phyloP scores from a whole-genome alignment of 164 flowering plant species.

The Vitis rotundifolia region DNA sequence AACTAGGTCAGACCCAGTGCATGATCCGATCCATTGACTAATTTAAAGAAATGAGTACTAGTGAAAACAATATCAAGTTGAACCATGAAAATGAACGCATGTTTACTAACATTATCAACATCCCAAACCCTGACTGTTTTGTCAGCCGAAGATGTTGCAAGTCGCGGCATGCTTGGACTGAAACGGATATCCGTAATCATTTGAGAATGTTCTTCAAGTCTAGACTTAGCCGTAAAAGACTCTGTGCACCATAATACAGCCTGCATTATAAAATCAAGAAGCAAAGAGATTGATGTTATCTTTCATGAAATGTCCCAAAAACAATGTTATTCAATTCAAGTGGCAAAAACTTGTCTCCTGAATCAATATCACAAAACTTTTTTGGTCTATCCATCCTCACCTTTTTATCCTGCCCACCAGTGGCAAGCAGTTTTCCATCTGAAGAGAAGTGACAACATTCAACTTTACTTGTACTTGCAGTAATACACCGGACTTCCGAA shows the following conservation, averaged over 20 bases:
- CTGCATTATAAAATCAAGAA: constrained; percentile 38
- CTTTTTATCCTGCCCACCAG: constrained; percentile 52
- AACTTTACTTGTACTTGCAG: constrained; percentile 32
- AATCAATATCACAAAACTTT: background rate
- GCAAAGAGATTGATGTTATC: background rate
- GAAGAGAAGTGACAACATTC: constrained; percentile 49
- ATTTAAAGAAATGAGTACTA: background rate
- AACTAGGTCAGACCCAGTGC: background rate
- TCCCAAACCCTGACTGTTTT: constrained; percentile 87
- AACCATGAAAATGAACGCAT: background rate
- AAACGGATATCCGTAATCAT: constrained; percentile 82
- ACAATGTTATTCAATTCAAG: background rate
- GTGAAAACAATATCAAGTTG: background rate
- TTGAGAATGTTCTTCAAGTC: constrained; percentile 70
- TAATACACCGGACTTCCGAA: constrained; percentile 28
- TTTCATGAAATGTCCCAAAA: background rate
- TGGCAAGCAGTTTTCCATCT: constrained; percentile 54
- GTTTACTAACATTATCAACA: constrained; percentile 66
- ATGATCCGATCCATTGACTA: background rate
- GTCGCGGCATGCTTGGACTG: constrained; percentile 69
- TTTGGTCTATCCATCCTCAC: constrained; percentile 13
- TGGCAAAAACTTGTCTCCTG: too few species aligned
- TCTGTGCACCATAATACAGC: constrained; percentile 76
- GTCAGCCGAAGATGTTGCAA: constrained; percentile 86
- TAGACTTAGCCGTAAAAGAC: constrained; percentile 42